phyloP scores from a whole-genome alignment of 805 yeast genomes.

The Lipomyces japonicus region DNA sequence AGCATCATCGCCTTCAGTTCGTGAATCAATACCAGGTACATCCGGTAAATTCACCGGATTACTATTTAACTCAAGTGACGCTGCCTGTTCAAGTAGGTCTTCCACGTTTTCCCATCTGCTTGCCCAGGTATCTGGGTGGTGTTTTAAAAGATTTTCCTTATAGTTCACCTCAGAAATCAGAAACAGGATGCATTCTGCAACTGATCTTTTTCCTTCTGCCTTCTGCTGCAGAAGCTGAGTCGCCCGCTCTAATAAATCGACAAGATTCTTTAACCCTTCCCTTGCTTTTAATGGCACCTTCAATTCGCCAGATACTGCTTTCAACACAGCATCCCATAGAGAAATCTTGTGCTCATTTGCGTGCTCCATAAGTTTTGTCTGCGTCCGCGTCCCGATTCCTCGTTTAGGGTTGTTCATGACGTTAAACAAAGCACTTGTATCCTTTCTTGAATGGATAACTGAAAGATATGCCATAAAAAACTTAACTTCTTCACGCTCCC shows the following conservation, averaged over 20 bases:
- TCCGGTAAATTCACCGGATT: slow-evolving; percentile 15
- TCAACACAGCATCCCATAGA: slow-evolving; percentile 19
- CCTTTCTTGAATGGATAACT: slow-evolving; percentile 55
- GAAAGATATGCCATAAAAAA: slow-evolving; percentile 62
- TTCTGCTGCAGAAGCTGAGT: slow-evolving; percentile 3
- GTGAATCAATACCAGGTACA: slow-evolving; percentile 6
- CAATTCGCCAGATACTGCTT: slow-evolving; percentile 15
- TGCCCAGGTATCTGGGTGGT: slow-evolving; percentile 20
- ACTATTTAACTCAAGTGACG: neutral
- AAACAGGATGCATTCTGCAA: slow-evolving; percentile 6
- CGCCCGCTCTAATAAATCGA: slow-evolving; percentile 10
- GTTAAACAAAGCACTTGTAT: slow-evolving; percentile 56
- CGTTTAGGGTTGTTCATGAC: slow-evolving; percentile 58
- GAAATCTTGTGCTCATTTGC: slow-evolving; percentile 15
- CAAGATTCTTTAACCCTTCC: slow-evolving; percentile 6
- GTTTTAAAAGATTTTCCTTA: slow-evolving; percentile 7
- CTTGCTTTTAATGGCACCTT: slow-evolving; percentile 4
- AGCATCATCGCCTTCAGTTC: slow-evolving; percentile 1
- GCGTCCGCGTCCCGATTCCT: slow-evolving; percentile 61
- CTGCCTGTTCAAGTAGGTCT: slow-evolving; percentile 9
- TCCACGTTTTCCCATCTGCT: slow-evolving; percentile 28
- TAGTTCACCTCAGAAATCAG: slow-evolving; percentile 15
- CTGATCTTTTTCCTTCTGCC: neutral
- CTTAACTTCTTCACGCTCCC: slow-evolving; percentile 70
- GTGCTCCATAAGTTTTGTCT: slow-evolving; percentile 37